Conservation (phyloP, 495 filamentous ascomycete genomes). For the Tetracladium marchalianum region DNA sequence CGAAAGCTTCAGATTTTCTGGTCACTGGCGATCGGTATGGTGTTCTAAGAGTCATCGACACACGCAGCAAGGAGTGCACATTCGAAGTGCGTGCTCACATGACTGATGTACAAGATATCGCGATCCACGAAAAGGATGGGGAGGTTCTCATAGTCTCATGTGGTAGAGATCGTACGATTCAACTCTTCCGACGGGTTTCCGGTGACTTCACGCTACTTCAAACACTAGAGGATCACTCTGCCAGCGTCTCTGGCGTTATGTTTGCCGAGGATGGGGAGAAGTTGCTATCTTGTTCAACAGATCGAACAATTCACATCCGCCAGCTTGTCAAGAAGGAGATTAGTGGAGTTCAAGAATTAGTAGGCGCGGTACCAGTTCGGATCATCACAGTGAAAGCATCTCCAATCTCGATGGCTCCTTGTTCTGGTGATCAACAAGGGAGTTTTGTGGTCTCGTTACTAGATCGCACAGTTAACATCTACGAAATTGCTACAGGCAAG, state of each 20-base stretch:
- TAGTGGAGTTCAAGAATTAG: slow-evolving; percentile 45
- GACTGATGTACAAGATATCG: slow-evolving; percentile 76
- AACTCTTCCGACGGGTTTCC: slow-evolving; percentile 61
- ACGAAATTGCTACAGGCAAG: slow-evolving; percentile 63
- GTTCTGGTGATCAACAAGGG: slow-evolving; percentile 39
- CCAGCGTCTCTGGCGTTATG: slow-evolving; percentile 51
- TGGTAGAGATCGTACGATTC: slow-evolving; percentile 80
- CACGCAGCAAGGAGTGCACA: slow-evolving; percentile 37
- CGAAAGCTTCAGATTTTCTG: slow-evolving; percentile 49
- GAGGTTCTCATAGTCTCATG: slow-evolving; percentile 61
- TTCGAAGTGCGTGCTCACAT: slow-evolving; percentile 74
- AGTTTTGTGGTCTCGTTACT: slow-evolving; percentile 65
- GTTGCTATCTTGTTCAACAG: slow-evolving; percentile 77
- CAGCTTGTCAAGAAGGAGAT: slow-evolving; percentile 63
- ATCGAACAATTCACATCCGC: slow-evolving; percentile 73
- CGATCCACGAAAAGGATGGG: slow-evolving; percentile 45
- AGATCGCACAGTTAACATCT: slow-evolving; percentile 71
- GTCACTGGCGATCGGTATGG: slow-evolving; percentile 80
- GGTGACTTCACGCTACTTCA: slow-evolving; percentile 52
- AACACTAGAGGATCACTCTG: slow-evolving; percentile 71
- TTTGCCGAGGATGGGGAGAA: slow-evolving; percentile 56
- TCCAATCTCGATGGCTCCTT: slow-evolving; percentile 69
- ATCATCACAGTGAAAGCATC: slow-evolving; percentile 77
- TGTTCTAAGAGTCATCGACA: slow-evolving; percentile 52
- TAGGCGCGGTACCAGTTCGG: slow-evolving; percentile 66